phyloP scores from a whole-genome alignment of 148 eudicot genomes.

The Chenopodium album region DNA sequence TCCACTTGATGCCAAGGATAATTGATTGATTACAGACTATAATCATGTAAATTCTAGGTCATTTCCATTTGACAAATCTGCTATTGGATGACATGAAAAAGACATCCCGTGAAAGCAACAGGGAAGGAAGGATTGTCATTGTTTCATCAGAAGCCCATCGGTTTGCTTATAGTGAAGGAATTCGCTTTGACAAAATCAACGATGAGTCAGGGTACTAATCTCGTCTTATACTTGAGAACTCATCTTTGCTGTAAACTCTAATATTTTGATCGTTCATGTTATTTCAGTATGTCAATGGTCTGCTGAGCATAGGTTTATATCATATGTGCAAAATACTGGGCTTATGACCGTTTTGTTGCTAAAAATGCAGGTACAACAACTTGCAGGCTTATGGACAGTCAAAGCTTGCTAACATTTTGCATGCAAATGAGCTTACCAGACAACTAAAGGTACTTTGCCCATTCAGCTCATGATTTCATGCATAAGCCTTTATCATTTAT shows the following conservation, averaged over 20 bases:
- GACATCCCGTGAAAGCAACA: constrained; percentile 54
- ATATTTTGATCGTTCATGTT: neutral
- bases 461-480: neutral
- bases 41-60: constrained; percentile 42
- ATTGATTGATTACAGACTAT: neutral
- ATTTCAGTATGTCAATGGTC: neutral
- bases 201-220: constrained; percentile 52
- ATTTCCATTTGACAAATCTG: constrained; percentile 79
- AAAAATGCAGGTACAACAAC: constrained; percentile 50
- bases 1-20: neutral
- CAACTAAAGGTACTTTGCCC: constrained; percentile 51
- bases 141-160: constrained; percentile 67
- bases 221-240: neutral
- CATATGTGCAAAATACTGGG: neutral
- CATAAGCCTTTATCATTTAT: neutral
- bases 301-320: neutral
- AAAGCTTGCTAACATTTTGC: constrained; percentile 82
- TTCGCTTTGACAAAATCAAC: constrained; percentile 70
- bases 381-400: constrained; percentile 81
- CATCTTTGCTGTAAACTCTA: neutral
- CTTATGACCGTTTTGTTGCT: too few species aligned
- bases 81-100: constrained; percentile 74
- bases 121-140: constrained; percentile 80
- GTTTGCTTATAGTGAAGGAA: constrained; percentile 62
- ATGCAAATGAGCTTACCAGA: constrained; percentile 71